These are phyloP conservation scores for Coriaria nepalensis DNA, from an alignment of 306 rosid species.

Conservation along the genomic window DNA sequence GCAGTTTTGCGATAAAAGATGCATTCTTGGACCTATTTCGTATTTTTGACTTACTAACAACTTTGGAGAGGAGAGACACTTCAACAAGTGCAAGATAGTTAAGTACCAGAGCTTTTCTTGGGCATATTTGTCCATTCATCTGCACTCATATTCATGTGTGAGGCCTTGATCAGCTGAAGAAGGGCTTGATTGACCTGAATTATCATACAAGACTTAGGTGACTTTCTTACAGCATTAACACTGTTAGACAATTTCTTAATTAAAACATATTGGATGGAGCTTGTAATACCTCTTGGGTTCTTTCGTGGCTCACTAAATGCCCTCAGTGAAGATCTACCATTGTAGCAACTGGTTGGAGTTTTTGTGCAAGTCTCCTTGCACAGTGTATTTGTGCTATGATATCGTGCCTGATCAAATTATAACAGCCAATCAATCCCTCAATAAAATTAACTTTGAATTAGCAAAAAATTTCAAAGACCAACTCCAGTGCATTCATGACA, in stretches of 20 bases:
- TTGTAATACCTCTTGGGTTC: slow-evolving; percentile 57
- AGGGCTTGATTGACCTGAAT: slow-evolving; percentile 85
- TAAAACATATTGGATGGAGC: no score
- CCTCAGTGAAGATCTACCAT: slow-evolving; percentile 94
- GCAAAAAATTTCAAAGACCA: not conserved
- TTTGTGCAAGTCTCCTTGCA: slow-evolving; percentile 71
- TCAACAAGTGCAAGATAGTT: not conserved
- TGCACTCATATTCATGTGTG: slow-evolving; percentile 40
- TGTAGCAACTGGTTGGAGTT: slow-evolving; percentile 70
- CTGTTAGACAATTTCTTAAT: no score
- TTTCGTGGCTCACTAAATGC: slow-evolving; percentile 90
- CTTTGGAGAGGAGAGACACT: not conserved
- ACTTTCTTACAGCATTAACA: no score
- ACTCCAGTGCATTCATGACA: not conserved
- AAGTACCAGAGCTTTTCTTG: slow-evolving; percentile 39
- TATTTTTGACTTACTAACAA: no score
- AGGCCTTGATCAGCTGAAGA: slow-evolving; percentile 53
- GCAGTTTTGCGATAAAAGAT: not conserved
- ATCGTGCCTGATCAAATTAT: slow-evolving; percentile 43
- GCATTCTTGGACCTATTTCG: not conserved
- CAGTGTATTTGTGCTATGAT: slow-evolving; percentile 69
- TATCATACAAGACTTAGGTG: not conserved
- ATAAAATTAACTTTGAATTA: slow-evolving; percentile 7
- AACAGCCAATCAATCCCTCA: slow-evolving; percentile 11
- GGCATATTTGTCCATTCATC: slow-evolving; percentile 74